Base-by-base conservation (phyloP, 192 early-diverging fungal genomes). In the Lobosporangium transversale region DNA sequence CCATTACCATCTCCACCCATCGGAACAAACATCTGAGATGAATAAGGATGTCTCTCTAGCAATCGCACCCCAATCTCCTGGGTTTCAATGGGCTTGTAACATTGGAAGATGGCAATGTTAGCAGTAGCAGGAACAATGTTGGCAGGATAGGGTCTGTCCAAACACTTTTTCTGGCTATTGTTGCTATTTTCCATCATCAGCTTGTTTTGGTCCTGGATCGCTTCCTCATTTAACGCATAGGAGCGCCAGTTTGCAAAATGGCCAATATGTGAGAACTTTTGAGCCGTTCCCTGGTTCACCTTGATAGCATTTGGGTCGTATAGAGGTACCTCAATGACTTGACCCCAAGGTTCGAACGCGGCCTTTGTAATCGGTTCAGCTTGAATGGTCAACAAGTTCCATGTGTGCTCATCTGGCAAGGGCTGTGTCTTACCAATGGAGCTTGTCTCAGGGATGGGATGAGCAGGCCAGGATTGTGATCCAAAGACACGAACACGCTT, bases 11-110 rank as follows among this genome's bases (percentile, higher is more conserved):
- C 73, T 29, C 60, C 63, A 14, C 70, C 78, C 84, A 97, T 92
- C 9, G 95, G 95, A 57, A 95, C 86, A 82, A 97, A 97, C 31
- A 89, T 80, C 73, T 95, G 95, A 1, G 92, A 88, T 32, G 92
- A 94, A 82, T 90, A 91, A 21, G 89, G 84, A 58, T 97, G 95
- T 15, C 94, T 84, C 81, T 97, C 95, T 27, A 97, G 82, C 31
- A 97, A 64, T 66, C 87, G 86, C 47, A 92, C 80, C 37, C 78
- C 78, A 69, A 94, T 88, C 15, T 66, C 58, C 6, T 78, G 83
- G 4, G 87, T 62, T 18, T 73, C 61, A 7, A 53, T 58, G 21
- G 79, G 70, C n/a, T 85, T 83, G 43, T 58, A 53, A 35, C 87
- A 90, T 14, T 81, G 86, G 66, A 90, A 92, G 33, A 95, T 83